phyloP scores from a whole-genome alignment of 2,329 filamentous ascomycete species.

The Ampelomyces quisqualis region DNA sequence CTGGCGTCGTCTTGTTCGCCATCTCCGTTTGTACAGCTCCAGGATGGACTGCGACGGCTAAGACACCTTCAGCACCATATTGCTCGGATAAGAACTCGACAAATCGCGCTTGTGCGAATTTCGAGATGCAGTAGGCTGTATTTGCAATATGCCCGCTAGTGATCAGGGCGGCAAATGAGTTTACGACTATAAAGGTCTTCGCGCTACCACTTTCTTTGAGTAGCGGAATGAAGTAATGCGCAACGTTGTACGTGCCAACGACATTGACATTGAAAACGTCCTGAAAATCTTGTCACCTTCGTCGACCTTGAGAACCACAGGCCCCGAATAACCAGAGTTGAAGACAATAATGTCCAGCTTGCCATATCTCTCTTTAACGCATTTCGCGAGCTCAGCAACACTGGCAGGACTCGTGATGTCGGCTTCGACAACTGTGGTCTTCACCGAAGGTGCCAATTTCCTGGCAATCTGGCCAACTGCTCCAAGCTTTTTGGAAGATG shows the following conservation, averaged over 20 bases:
- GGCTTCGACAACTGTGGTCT: constrained; percentile 12
- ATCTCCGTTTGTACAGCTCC: constrained; percentile 36
- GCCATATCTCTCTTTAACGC: constrained; percentile 24
- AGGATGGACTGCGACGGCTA: constrained; percentile 33
- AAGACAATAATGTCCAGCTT: constrained; percentile 42
- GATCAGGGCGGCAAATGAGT: constrained; percentile 39
- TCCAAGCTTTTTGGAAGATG: constrained; percentile 16
- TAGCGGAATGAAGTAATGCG: constrained; percentile 40
- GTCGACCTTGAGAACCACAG: constrained; percentile 37
- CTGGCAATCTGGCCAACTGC: constrained; percentile 14
- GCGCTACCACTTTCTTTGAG: constrained; percentile 19
- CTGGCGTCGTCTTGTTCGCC: constrained; percentile 24
- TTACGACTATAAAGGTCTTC: constrained; percentile 30
- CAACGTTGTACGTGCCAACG: constrained; percentile 42
- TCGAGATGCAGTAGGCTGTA: constrained; percentile 33
- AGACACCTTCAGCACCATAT: constrained; percentile 24
- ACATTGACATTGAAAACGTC: constrained; percentile 43
- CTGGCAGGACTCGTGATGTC: constrained; percentile 34
- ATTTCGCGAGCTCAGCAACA: constrained; percentile 25
- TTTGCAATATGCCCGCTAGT: constrained; percentile 46
- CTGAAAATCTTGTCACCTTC: constrained; percentile 37
- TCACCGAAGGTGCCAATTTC: constrained; percentile 8
- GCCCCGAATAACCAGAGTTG: constrained; percentile 44
- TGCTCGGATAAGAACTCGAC: constrained; percentile 31
- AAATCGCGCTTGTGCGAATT: constrained; percentile 32